Evolutionary conservation across 306 rosid species (phyloP).

Genomic region (Rosa multiflora): DNA sequence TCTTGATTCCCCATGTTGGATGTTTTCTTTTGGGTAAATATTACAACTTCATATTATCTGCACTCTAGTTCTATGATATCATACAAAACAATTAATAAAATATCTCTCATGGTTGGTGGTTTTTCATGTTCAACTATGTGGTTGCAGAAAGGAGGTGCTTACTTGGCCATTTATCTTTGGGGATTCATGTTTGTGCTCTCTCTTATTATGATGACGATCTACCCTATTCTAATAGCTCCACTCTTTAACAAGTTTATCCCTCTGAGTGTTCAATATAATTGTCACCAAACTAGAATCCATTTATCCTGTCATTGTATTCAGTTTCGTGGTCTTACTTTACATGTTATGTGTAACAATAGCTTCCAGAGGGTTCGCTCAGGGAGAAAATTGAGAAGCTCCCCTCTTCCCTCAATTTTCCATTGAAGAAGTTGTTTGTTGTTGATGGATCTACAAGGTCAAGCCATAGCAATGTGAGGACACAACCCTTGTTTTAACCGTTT

Average conservation of each 20-base stretch:
- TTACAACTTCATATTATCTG: too few species aligned
- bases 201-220: conserved; percentile 88
- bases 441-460: conserved; percentile 99
- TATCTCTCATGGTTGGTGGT: too few species aligned
- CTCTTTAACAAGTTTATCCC: conserved; percentile 94
- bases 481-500: conserved; percentile 16
- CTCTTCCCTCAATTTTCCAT: conserved; percentile 82
- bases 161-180: too few species aligned
- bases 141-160: too few species aligned
- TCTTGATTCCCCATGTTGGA: too few species aligned
- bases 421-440: conserved; percentile 89
- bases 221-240: conserved; percentile 92
- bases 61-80: too few species aligned
- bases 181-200: too few species aligned
- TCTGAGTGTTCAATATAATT: conserved; percentile 48
- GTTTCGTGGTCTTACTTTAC: conserved; percentile 18
- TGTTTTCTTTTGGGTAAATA: too few species aligned
- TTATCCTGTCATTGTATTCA: not conserved
- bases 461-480: conserved; percentile 90
- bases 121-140: too few species aligned
- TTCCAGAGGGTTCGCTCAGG: conserved; percentile 90
- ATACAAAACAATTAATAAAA: too few species aligned
- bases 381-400: conserved; percentile 90
- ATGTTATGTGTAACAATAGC: conserved; percentile 54
- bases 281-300: conserved; percentile 4